These are phyloP conservation scores for Auriscalpium microsporum DNA, from an alignment of 768 basidiomycete genomes.

Conservation along the genomic window DNA sequence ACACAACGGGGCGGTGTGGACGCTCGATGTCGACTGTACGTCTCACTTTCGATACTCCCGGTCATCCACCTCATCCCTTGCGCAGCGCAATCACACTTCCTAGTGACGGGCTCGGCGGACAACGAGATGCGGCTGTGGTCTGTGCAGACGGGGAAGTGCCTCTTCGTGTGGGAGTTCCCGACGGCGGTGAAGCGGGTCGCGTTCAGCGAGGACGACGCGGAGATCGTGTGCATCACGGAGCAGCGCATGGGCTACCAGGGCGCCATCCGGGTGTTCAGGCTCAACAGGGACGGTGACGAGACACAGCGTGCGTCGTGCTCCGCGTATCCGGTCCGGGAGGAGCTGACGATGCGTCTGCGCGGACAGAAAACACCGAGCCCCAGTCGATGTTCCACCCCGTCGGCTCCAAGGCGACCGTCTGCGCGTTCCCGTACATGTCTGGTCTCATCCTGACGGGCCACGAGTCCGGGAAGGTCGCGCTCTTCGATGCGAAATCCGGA, in stretches of 20 bases:
- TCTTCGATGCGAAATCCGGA: constrained; percentile 84
- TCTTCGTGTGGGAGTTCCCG: constrained; percentile 95
- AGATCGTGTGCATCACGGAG: constrained; percentile 90
- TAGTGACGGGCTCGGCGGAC: constrained; percentile 91
- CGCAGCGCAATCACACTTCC: constrained; percentile 71
- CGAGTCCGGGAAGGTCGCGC: constrained; percentile 89
- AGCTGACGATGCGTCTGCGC: neutral
- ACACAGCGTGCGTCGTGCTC: constrained; percentile 55
- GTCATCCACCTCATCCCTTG: neutral
- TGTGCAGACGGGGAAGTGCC: constrained; percentile 82
- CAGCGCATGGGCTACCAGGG: constrained; percentile 93
- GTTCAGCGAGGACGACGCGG: constrained; percentile 79
- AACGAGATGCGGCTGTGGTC: constrained; percentile 89
- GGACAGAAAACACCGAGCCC: constrained; percentile 68
- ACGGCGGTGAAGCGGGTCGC: constrained; percentile 95
- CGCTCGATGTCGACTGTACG: constrained; percentile 88
- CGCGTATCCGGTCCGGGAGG: neutral
- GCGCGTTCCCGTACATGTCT: constrained; percentile 76
- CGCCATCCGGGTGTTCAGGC: constrained; percentile 81
- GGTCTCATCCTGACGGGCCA: constrained; percentile 87
- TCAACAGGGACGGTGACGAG: constrained; percentile 78
- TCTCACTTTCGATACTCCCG: neutral
- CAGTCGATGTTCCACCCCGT: constrained; percentile 74
- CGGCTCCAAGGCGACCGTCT: constrained; percentile 95
- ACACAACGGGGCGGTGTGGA: constrained; percentile 96